Base-by-base conservation (phyloP, 2,329 filamentous ascomycete species). In the Apiospora phragmitis region DNA sequence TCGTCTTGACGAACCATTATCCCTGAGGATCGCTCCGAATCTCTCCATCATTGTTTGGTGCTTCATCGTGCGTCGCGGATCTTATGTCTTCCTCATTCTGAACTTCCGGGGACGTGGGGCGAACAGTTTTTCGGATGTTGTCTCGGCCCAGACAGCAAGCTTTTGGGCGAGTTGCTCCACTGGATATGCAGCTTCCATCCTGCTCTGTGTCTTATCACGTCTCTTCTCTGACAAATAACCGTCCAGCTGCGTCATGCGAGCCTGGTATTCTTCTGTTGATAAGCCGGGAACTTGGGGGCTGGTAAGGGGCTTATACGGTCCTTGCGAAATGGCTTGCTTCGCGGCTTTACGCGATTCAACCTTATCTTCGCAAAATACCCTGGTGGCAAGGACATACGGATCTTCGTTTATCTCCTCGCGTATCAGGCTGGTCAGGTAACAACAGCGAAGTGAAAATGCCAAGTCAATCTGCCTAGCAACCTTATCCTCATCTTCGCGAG, bases 371-470 rank as follows among this genome's bases (percentile, higher is more conserved):
- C 77, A 79, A 69, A 80, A 80, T 38, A 77, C 65, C 6, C n/a
- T 26, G 11, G 72, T 70, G 8, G 77, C 77, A 42, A 76, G 32
- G 42, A 75, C 35, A 3, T 71, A 62, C 7, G 75, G 73, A 14
- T 75, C 67, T 11, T 67, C 32, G 18, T 72, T n/a, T 29, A 67
- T 42, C n/a, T 38, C 43, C 18, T 51, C 26, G 8, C n/a, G 45
- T 29, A 79, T 70, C 18, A 41, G 49, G 35, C 74, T 74, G n/a
- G 72, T 67, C 9, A 80, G 69, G 26, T 68, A 65, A 51, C 72
- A 68, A 21, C 70, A 77, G 21, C 77, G 75, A 66, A 79, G 73
- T 29, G 65, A 74, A 43, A 78, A 77, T 16, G 74, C 74, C 45
- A 78, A 47, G 14, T 74, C 72, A 21, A 12, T 38, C 55, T 75